Base-by-base conservation (phyloP, 164 flowering plant species). In the Buxus sempervirens region DNA sequence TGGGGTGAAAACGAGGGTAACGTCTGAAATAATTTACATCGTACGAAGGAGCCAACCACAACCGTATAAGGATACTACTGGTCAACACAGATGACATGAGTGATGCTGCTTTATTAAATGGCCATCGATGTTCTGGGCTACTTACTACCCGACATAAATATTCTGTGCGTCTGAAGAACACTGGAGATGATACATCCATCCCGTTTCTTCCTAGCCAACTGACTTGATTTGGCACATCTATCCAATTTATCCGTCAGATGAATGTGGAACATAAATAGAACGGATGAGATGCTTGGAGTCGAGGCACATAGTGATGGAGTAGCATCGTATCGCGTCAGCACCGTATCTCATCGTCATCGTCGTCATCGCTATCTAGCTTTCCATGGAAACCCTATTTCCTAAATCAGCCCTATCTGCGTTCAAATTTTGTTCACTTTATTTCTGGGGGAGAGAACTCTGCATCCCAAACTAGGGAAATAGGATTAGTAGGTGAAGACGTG, bases 401-500 rank as follows among this genome's bases (percentile, higher is more conserved):
- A 1, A 57, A 66, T 66, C 62, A 6, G 38, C 26, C 59, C 68
- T 59, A 58, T 24, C 5, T 21, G 4, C 28, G 9, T 58, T 27
- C 28, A 25, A 24, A 15, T 9, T 15, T 24, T 32, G 12, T 10
- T 58, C 4, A 21, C 60, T 24, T 24, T 21, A 58, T 26, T 45
- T 58, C 42, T 45, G 51, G 21, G 25, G 41, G 57, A 42, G 32
- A 20, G 45, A 4, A 9, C 14, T 10, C 38, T 63, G 68, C 71
- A 68, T 28, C 63, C 57, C 60, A 45, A 73, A 53, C 64, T 70
- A 66, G 67, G 59, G 68, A 49, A 54, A 27, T 62, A 76, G 69
- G 75, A 72, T 72, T 69, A 75, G 45, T 68, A 61, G 49, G 62
- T 3, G 16, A 45, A n/a, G n/a, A n/a, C n/a, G n/a, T n/a, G n/a